These are phyloP conservation scores for Hansenula sp. DNA, from an alignment of 1,139 yeast genomes.

Conservation along the genomic window DNA sequence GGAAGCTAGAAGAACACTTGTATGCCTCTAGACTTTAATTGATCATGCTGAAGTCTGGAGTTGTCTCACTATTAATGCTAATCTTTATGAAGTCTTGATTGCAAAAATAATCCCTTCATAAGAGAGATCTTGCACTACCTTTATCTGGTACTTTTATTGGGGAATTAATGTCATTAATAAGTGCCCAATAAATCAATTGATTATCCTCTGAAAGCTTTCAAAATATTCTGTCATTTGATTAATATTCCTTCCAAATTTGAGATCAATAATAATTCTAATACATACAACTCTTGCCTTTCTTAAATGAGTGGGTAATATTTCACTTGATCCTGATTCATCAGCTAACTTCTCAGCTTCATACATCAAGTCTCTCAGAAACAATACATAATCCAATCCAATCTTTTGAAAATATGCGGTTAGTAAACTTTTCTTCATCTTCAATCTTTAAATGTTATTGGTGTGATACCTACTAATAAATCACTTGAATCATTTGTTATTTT, in stretches of 20 bases:
- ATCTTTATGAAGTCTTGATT: no score
- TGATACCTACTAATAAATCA: background rate
- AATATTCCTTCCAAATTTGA: background rate
- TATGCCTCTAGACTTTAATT: no score
- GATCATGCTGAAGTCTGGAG: no score
- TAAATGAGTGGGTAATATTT: conserved; percentile 32
- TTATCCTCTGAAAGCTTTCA: conserved; percentile 20
- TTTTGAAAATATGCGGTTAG: conserved; percentile 2
- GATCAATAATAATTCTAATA: background rate
- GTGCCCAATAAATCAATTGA: no score
- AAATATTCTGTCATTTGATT: conserved; percentile 1
- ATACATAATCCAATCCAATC: conserved; percentile 44
- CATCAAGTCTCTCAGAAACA: conserved; percentile 39
- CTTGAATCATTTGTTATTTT: background rate
- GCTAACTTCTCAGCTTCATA: conserved; percentile 30
- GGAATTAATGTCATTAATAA: no score
- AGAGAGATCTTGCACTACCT: no score
- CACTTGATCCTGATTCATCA: conserved; percentile 31
- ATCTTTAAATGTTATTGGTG: no score
- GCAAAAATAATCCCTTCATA: no score
- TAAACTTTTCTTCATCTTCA: no score
- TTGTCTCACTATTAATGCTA: no score
- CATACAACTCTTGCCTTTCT: conserved; percentile 26
- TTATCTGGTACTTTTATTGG: no score
- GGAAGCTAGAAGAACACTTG: no score